Evolutionary conservation across 2,329 filamentous ascomycete species (phyloP).

Genomic region (Macrophomina phaseolina): DNA sequence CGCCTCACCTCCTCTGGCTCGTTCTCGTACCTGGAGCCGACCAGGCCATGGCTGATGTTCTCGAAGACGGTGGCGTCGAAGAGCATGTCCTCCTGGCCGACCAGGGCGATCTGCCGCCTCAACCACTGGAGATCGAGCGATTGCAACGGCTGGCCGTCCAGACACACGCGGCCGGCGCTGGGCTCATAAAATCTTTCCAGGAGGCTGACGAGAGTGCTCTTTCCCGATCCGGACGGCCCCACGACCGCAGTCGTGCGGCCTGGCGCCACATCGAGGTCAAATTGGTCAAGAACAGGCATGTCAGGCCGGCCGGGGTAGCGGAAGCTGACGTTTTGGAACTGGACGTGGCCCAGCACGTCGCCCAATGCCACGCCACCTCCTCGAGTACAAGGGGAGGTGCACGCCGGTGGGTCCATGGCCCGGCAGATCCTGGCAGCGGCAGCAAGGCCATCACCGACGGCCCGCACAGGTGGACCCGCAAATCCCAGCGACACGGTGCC

Average conservation of each 20-base stretch:
- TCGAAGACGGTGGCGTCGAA: conserved; percentile 88
- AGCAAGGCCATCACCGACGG: conserved; percentile 81
- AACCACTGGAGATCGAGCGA: conserved; percentile 88
- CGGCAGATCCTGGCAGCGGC: conserved; percentile 91
- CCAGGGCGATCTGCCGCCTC: conserved; percentile 87
- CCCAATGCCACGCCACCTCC: not conserved
- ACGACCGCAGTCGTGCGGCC: conserved; percentile 94
- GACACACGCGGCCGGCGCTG: conserved; percentile 74
- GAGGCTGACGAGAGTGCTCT: conserved; percentile 91
- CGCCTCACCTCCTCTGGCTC: conserved; percentile 46
- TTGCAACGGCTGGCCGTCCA: conserved; percentile 84
- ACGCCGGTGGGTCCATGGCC: conserved; percentile 63
- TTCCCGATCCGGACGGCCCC: conserved; percentile 91
- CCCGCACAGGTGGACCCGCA: conserved; percentile 72
- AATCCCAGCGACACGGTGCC: conserved; percentile 33
- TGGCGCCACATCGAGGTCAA: conserved; percentile 79
- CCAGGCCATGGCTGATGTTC: conserved; percentile 89
- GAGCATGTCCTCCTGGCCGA: conserved; percentile 90
- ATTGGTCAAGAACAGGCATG: conserved; percentile 84
- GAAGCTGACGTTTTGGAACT: conserved; percentile 82
- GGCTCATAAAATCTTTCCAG: conserved; percentile 95
- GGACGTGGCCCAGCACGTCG: conserved; percentile 55
- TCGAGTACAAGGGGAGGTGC: not conserved
- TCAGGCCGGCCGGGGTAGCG: conserved; percentile 95
- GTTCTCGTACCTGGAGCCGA: conserved; percentile 78